Base-by-base conservation (phyloP, 2,329 filamentous ascomycete species). In the Calonectria hawksworthii region DNA sequence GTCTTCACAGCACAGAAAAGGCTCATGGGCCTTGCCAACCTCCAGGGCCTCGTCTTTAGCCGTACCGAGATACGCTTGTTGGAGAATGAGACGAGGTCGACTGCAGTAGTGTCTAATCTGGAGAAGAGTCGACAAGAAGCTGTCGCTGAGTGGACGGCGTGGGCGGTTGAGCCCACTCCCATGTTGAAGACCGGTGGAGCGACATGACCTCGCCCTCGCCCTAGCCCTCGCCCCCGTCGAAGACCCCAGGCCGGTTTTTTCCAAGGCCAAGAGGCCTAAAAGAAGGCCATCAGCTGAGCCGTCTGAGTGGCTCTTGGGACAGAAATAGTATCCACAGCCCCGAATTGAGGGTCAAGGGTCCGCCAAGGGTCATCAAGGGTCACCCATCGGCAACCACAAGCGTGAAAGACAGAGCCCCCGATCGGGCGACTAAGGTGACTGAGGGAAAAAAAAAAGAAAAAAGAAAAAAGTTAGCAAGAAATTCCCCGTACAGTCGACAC, bases 291-390 rank as follows among this genome's bases (percentile, higher is more conserved):
- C 74, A 80, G 77, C 74, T 78, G 73, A 77, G 76, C 47, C 50
- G 38, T 75, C 52, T 76, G 68, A 74, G 70, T 76, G 79, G 79
- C 64, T 69, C 73, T 68, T 73, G 70, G 69, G 72, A 76, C 76
- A 76, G 78, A 81, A 80, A 81, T 80, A 80, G 79, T 72, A 76
- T 74, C 76, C 77, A 82, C 78, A 80, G 78, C 76, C 78, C 76
- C 77, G 75, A 74, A 72, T 72, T 67, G 61, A 77, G 69, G 68
- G 54, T 47, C 68, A 59, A 70, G 68, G 68, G 68, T 70, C 68
- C 44, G 73, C 79, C 70, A 80, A 72, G 70, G 74, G 78, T 79
- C 72, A 65, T 64, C 67, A 74, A 70, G 73, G 76, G 70, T 69
- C 67, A 67, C 74, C 64, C 75, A 70, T 75, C 72, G 68, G 69